phyloP scores from a whole-genome alignment of 106 monocot genomes.

The Dendrobium huoshanense region DNA sequence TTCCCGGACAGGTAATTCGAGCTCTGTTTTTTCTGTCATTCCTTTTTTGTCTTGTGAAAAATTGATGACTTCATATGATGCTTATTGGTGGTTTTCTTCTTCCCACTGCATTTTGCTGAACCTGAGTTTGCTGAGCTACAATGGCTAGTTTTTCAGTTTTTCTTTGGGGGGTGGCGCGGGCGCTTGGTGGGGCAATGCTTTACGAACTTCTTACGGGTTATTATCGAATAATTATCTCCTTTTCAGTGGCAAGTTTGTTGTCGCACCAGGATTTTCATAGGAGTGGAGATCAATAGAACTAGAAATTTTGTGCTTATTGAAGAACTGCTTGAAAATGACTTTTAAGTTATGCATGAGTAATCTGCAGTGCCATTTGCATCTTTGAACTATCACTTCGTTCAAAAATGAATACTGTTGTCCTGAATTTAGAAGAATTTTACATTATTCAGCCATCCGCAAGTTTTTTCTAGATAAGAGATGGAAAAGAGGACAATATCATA shows the following conservation, averaged over 20 bases:
- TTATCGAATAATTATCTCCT: neutral
- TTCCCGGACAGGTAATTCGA: conserved; percentile 21
- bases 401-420: neutral
- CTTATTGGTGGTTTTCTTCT: too few species aligned
- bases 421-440: neutral
- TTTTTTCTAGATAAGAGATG: neutral
- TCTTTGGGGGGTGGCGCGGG: too few species aligned
- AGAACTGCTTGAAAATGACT: neutral
- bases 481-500: neutral
- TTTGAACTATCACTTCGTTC: neutral
- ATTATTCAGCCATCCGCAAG: neutral
- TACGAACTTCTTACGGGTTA: too few species aligned
- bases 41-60: neutral
- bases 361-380: neutral
- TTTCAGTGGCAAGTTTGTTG: neutral
- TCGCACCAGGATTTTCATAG: neutral
- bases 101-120: too few species aligned
- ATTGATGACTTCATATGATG: neutral
- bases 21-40: neutral
- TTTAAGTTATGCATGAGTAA: neutral
- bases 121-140: too few species aligned
- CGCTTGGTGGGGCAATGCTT: too few species aligned
- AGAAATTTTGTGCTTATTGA: neutral
- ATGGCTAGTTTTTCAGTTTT: too few species aligned
- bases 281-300: neutral